These are phyloP conservation scores for Cercophora scortea DNA, from an alignment of 495 filamentous ascomycete species.

Conservation along the genomic window DNA sequence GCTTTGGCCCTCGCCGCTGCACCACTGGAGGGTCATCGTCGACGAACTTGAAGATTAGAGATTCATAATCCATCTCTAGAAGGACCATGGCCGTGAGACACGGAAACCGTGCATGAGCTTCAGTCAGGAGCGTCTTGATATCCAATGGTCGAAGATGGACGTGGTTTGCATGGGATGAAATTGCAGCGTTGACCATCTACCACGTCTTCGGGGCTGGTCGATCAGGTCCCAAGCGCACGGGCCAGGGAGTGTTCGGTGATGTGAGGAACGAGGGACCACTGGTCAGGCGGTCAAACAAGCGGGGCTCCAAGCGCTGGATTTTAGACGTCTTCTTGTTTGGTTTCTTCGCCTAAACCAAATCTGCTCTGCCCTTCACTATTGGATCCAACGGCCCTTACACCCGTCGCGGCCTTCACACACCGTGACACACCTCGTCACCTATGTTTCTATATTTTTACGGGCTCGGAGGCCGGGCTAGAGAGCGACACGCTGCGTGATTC, in stretches of 20 bases:
- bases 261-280: neutral
- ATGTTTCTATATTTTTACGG: slow-evolving; percentile 3
- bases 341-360: too few relatives aligned
- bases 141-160: slow-evolving; percentile 1
- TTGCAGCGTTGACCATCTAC: slow-evolving; percentile 1
- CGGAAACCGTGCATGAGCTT: slow-evolving; percentile 3
- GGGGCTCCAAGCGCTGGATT: too few relatives aligned
- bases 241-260: neutral
- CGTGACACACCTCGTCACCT: neutral
- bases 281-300: too few relatives aligned
- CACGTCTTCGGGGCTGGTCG: neutral
- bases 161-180: slow-evolving; percentile 4
- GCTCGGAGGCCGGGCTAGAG: slow-evolving; percentile 1
- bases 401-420: neutral
- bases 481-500: slow-evolving; percentile 1
- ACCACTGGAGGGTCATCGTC: slow-evolving; percentile 5
- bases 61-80: slow-evolving; percentile 4
- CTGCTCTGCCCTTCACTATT: too few relatives aligned
- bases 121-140: slow-evolving; percentile 4
- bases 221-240: slow-evolving; percentile 4
- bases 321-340: too few relatives aligned
- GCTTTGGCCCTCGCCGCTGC: slow-evolving; percentile 6
- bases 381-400: neutral
- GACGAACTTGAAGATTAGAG: slow-evolving; percentile 8
- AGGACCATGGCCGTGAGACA: neutral